A percentile compares a stretch with the other conserved stretches of the same genome.
phyloP scores from a whole-genome alignment of 164 flowering plant species.

The Chloranthus sessilifolius region DNA sequence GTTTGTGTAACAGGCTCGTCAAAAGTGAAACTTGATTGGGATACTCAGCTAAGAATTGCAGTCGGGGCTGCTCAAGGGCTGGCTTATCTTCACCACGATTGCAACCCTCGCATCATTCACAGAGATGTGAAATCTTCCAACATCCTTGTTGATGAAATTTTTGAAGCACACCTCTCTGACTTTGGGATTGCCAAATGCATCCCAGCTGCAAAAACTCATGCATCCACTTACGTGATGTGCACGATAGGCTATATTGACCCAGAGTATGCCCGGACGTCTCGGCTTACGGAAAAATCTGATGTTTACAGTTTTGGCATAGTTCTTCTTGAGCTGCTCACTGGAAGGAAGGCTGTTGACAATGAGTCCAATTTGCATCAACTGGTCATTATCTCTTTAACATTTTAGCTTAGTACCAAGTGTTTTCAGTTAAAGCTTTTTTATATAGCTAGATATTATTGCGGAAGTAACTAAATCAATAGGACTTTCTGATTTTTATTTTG shows the following conservation, averaged over 20 bases:
- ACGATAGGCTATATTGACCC: constrained; percentile 98
- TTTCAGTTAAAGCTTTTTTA: too few species aligned
- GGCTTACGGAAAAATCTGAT: constrained; percentile 85
- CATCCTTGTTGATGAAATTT: constrained; percentile 77
- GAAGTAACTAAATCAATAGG: too few species aligned
- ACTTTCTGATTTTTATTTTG: too few species aligned
- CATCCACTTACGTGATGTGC: constrained; percentile 84
- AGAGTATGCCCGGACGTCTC: constrained; percentile 86
- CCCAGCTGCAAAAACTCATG: constrained; percentile 62
- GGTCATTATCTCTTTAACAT: constrained; percentile 37
- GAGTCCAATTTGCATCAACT: constrained; percentile 83
- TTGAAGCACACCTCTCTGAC: constrained; percentile 91
- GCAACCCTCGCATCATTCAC: constrained; percentile 79
- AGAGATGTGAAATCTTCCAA: constrained; percentile 90
- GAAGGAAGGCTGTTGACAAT: constrained; percentile 87
- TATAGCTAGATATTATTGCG: too few species aligned
- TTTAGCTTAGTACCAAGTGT: too few species aligned
- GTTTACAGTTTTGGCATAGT: constrained; percentile 95
- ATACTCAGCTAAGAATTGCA: constrained; percentile 68
- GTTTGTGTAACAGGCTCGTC: constrained; percentile 44
- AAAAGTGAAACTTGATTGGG: constrained; percentile 91
- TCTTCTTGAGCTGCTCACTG: constrained; percentile 87
- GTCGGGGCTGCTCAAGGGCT: constrained; percentile 95
- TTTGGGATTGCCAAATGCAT: constrained; percentile 88
- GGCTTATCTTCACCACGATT: constrained; percentile 94